Evolutionary conservation across 257 asterid species (phyloP).

Genomic region (Echites panduratus): DNA sequence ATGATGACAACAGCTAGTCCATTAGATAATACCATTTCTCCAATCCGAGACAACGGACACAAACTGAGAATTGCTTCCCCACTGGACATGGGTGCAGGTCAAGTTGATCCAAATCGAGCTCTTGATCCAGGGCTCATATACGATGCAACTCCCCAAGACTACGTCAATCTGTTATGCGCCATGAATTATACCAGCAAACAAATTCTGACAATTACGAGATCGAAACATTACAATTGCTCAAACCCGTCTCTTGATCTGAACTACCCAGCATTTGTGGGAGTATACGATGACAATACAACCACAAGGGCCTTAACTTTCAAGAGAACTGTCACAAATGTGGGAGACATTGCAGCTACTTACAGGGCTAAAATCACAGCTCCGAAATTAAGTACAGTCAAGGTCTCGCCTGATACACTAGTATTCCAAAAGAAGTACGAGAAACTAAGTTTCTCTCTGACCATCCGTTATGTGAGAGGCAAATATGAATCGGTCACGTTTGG

Average conservation of each 20-base stretch:
- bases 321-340: slow-evolving; percentile 43
- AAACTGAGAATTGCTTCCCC: slow-evolving; percentile 31
- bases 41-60: slow-evolving; percentile 29
- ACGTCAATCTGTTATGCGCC: slow-evolving; percentile 39
- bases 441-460: slow-evolving; percentile 24
- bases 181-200: slow-evolving; percentile 37
- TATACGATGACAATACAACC: slow-evolving; percentile 20
- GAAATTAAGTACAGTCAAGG: slow-evolving; percentile 15
- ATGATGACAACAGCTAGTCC: slow-evolving; percentile 51
- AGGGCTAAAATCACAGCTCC: slow-evolving; percentile 31
- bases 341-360: slow-evolving; percentile 29
- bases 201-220: slow-evolving; percentile 28
- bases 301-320: slow-evolving; percentile 20
- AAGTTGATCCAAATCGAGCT: slow-evolving; percentile 41
- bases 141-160: slow-evolving; percentile 37
- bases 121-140: slow-evolving; percentile 49
- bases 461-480: slow-evolving; percentile 18
- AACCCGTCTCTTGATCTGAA: slow-evolving; percentile 38
- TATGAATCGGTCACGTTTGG: slow-evolving; percentile 32
- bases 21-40: slow-evolving; percentile 31
- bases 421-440: slow-evolving; percentile 37
- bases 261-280: slow-evolving; percentile 41
- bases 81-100: slow-evolving; percentile 48
- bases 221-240: slow-evolving; percentile 33
- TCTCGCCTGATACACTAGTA: slow-evolving; percentile 26